A percentile compares a stretch with the other conserved stretches of the same genome.
phyloP scores from a whole-genome alignment of 108 stramenopile species.

The Epipyxis sp. region DNA sequence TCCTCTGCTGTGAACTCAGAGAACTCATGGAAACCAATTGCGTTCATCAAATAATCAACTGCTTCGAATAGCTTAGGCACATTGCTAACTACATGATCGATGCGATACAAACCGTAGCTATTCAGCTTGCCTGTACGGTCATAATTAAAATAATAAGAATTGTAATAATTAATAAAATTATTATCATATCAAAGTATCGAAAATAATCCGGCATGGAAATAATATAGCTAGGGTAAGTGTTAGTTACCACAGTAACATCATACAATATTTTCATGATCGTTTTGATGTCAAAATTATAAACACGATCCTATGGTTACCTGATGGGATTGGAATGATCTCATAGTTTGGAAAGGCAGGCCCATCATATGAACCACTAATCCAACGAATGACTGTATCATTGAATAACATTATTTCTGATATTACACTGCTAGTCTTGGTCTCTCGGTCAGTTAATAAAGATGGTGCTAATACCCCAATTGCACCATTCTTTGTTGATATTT shows the following conservation, averaged over 20 bases:
- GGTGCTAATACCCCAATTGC: constrained; percentile 40
- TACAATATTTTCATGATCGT: too few species aligned
- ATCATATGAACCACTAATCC: constrained; percentile 54
- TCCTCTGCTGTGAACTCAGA: constrained; percentile 78
- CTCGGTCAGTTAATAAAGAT: background rate
- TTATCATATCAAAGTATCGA: background rate
- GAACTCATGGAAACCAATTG: constrained; percentile 75
- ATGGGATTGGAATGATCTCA: background rate
- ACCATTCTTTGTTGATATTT: constrained; percentile 37
- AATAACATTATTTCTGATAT: constrained; percentile 49
- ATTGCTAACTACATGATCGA: constrained; percentile 72
- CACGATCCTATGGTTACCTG: too few species aligned
- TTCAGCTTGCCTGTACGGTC: constrained; percentile 36
- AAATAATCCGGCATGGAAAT: background rate
- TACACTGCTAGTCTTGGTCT: constrained; percentile 11
- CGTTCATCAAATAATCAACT: constrained; percentile 51
- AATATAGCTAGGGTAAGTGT: background rate
- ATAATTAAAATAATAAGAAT: background rate
- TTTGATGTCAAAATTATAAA: too few species aligned
- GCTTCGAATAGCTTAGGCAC: constrained; percentile 58
- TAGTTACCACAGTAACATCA: background rate
- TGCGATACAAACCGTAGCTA: constrained; percentile 21
- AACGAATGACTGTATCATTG: constrained; percentile 49
- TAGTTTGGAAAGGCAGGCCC: constrained; percentile 47
- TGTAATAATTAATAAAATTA: background rate